These are phyloP conservation scores for Mycena latifolia DNA, from an alignment of 768 basidiomycete genomes.

Conservation along the genomic window DNA sequence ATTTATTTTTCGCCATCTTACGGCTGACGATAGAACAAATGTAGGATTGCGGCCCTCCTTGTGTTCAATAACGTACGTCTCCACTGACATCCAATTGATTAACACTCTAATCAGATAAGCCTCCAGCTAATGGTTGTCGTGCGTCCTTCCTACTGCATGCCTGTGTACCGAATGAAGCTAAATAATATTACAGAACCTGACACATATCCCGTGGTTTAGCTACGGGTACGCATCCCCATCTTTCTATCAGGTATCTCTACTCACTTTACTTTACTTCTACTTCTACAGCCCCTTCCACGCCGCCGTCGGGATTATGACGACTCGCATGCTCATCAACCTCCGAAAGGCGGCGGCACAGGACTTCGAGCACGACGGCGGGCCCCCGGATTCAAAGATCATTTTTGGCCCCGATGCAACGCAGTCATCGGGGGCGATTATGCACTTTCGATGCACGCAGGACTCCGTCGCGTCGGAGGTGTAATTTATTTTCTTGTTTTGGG, in stretches of 20 bases:
- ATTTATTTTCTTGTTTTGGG: no score
- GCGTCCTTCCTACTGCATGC: constrained; percentile 30
- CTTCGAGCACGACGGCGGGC: not conserved
- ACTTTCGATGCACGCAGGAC: no score
- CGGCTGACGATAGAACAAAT: not conserved
- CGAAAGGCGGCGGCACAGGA: constrained; percentile 47
- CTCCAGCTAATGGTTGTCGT: constrained; percentile 53
- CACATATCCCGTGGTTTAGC: constrained; percentile 64
- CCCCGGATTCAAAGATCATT: no score
- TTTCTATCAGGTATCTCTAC: no score
- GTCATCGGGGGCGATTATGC: no score
- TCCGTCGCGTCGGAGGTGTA: no score
- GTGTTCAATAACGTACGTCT: constrained; percentile 57
- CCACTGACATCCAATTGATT: constrained; percentile 46
- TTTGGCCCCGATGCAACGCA: no score
- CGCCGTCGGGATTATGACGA: constrained; percentile 59
- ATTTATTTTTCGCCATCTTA: not conserved
- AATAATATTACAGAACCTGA: constrained; percentile 54
- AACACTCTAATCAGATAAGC: constrained; percentile 25
- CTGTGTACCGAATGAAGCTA: no score
- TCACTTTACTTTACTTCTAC: not conserved
- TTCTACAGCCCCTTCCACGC: constrained; percentile 58
- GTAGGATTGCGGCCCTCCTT: constrained; percentile 52
- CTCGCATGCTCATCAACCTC: constrained; percentile 60
- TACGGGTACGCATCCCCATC: constrained; percentile 47